Percentiles rank a stretch among this genome's conserved stretches.
phyloP scores from a whole-genome alignment of 1,284 basidiomycete genomes.

The Athelia sp. region DNA sequence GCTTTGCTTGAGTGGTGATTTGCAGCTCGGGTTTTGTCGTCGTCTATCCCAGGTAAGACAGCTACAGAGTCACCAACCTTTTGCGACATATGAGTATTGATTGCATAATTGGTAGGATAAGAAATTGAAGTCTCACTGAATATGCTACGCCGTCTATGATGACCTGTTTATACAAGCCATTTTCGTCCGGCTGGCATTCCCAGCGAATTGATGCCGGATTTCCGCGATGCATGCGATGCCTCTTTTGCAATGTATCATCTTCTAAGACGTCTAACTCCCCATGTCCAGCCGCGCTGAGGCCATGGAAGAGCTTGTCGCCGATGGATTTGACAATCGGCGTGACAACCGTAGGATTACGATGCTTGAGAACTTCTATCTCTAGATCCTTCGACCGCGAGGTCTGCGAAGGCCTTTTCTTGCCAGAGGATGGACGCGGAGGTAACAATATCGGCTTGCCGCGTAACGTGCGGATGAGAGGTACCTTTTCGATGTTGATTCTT shows the following conservation, averaged over 20 bases:
- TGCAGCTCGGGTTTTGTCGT: slow-evolving; percentile 29
- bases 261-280: slow-evolving; percentile 19
- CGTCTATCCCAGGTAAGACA: slow-evolving; percentile 47
- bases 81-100: slow-evolving; percentile 2
- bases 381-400: slow-evolving; percentile 9
- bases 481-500: slow-evolving; percentile 25
- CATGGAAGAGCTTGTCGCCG: slow-evolving; percentile 42
- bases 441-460: neutral
- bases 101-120: neutral
- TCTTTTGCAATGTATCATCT: slow-evolving; percentile 15
- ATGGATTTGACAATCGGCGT: slow-evolving; percentile 44
- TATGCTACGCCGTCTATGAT: slow-evolving; percentile 52
- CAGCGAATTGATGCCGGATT: slow-evolving; percentile 46
- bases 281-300: slow-evolving; percentile 32
- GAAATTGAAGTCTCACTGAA: slow-evolving; percentile 29
- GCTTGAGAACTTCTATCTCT: slow-evolving; percentile 34
- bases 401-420: slow-evolving; percentile 7
- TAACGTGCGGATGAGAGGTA: slow-evolving; percentile 26
- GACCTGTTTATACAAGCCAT: slow-evolving; percentile 38
- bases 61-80: slow-evolving; percentile 60
- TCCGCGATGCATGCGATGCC: slow-evolving; percentile 31
- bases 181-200: slow-evolving; percentile 27
- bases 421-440: slow-evolving; percentile 1
- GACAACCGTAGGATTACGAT: slow-evolving; percentile 39
- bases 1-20: slow-evolving; percentile 29